Conservation (phyloP, 495 filamentous ascomycete species). For the Aspergillus cavernicola region DNA sequence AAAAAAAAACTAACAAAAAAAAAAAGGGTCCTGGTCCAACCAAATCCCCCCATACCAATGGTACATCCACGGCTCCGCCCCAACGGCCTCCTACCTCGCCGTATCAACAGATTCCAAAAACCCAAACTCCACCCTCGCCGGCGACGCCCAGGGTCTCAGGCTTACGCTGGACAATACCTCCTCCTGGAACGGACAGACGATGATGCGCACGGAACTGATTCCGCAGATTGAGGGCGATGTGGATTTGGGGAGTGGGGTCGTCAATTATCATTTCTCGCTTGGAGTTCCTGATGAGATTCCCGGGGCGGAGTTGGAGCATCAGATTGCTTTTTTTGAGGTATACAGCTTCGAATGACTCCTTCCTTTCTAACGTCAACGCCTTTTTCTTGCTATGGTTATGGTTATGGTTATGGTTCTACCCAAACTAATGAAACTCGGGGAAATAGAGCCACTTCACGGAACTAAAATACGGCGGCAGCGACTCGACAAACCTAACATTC, state of each 20-base stretch:
- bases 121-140: slow-evolving; percentile 51
- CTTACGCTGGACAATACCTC: slow-evolving; percentile 61
- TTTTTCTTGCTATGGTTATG: too few species aligned
- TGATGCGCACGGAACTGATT: slow-evolving; percentile 62
- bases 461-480: slow-evolving; percentile 65
- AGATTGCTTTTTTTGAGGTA: slow-evolving; percentile 66
- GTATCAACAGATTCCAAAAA: slow-evolving; percentile 58
- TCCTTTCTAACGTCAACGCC: not conserved
- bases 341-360: too few species aligned
- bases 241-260: slow-evolving; percentile 56
- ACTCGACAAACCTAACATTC: slow-evolving; percentile 52
- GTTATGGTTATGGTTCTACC: too few species aligned
- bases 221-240: slow-evolving; percentile 52
- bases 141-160: slow-evolving; percentile 60
- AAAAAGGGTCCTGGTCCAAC: slow-evolving; percentile 60
- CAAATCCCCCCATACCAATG: slow-evolving; percentile 68
- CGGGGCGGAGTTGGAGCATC: slow-evolving; percentile 60
- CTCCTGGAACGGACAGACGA: slow-evolving; percentile 59
- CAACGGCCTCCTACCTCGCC: slow-evolving; percentile 56
- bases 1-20: slow-evolving; percentile 15
- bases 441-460: slow-evolving; percentile 69
- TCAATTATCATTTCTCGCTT: slow-evolving; percentile 70
- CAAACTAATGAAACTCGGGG: too few species aligned
- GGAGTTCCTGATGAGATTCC: slow-evolving; percentile 57
- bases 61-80: slow-evolving; percentile 63